These are phyloP conservation scores for Coemansia sp. DNA, from an alignment of 192 early-diverging fungal genomes.

Conservation along the genomic window DNA sequence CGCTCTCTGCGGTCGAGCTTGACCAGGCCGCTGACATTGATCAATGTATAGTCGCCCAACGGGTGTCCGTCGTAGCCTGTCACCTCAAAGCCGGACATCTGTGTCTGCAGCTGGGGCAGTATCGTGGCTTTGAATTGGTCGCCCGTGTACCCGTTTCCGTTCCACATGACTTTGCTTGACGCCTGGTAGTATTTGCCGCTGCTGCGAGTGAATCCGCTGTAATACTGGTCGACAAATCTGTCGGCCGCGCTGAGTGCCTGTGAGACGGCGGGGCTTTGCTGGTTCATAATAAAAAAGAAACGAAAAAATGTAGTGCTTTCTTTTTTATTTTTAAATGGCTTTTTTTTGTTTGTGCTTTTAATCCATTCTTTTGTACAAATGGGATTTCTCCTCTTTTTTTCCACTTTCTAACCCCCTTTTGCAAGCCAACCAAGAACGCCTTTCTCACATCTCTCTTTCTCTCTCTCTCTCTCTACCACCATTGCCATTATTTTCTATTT, in stretches of 20 bases:
- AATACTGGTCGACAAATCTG: constrained; percentile 38
- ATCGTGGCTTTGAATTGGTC: constrained; percentile 17
- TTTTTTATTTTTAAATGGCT: not conserved
- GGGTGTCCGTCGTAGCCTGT: constrained; percentile 20
- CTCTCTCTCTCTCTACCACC: not conserved
- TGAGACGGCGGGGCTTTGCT: too few species aligned
- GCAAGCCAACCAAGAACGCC: not conserved
- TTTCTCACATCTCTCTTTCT: not conserved
- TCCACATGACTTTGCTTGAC: constrained; percentile 33
- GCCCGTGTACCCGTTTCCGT: constrained; percentile 22
- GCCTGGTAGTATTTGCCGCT: constrained; percentile 33
- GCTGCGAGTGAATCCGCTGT: constrained; percentile 5
- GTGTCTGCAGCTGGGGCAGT: constrained; percentile 17
- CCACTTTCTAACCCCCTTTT: not conserved
- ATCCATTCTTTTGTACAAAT: not conserved
- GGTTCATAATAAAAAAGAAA: not conserved
- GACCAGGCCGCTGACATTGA: constrained; percentile 16
- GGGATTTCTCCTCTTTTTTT: not conserved
- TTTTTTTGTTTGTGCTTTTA: not conserved
- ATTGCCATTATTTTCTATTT: not conserved
- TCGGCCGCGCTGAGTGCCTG: constrained; percentile 10
- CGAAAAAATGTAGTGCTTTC: not conserved
- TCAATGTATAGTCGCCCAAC: constrained; percentile 8
- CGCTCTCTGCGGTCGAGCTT: constrained; percentile 12
- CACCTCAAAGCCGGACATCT: constrained; percentile 12